These are phyloP conservation scores for Chytriomyces sp. DNA, from an alignment of 192 early-diverging fungal species.

Conservation along the genomic window DNA sequence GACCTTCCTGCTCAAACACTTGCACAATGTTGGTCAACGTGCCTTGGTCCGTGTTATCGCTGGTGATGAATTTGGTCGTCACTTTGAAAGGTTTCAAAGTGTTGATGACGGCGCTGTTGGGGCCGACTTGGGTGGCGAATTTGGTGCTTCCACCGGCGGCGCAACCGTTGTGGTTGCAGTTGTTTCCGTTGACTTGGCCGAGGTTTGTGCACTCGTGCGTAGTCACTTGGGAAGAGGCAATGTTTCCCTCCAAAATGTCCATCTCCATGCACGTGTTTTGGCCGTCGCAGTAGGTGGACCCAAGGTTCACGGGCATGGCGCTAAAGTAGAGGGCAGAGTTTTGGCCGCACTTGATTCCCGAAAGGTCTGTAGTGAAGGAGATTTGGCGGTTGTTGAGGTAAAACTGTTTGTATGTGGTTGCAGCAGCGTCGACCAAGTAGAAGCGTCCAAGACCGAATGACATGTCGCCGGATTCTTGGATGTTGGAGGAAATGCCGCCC, in stretches of 20 bases:
- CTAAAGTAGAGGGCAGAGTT: conserved; percentile 1
- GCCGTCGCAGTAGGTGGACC: conserved; percentile 15
- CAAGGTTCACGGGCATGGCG: neutral
- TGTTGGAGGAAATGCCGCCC: neutral
- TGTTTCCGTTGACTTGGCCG: neutral
- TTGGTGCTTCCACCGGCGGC: neutral
- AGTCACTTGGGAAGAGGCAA: conserved; percentile 5
- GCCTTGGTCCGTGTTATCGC: neutral
- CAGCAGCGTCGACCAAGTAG: conserved; percentile 7
- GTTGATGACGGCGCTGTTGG: neutral
- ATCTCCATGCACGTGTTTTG: conserved; percentile 32
- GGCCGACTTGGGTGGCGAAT: neutral
- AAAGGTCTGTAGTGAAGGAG: conserved; percentile 16
- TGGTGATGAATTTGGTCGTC: neutral
- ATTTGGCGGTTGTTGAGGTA: conserved; percentile 19
- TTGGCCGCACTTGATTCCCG: neutral
- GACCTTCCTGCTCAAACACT: neutral
- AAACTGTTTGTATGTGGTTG: conserved; percentile 23
- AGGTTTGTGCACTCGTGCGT: neutral
- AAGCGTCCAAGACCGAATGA: neutral
- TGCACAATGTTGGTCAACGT: neutral
- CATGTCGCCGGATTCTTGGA: neutral
- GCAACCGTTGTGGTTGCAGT: neutral
- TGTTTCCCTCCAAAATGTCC: conserved; percentile 28
- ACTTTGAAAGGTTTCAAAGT: neutral